Conservation (phyloP, 805 yeast genomes). For the Phaffomyces antillensis region DNA sequence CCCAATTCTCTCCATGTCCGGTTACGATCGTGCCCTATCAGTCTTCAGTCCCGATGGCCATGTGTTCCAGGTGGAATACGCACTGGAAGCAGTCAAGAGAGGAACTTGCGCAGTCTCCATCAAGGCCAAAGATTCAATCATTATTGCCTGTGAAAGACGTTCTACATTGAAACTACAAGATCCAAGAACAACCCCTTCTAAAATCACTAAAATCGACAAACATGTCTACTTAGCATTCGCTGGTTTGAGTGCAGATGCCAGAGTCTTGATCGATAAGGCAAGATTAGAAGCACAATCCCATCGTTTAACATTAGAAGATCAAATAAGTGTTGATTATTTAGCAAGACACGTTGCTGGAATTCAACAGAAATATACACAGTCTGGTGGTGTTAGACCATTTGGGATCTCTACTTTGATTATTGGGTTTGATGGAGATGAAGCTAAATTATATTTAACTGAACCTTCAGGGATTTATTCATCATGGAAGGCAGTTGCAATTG, state of each 20-base stretch:
- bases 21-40: conserved; percentile 97
- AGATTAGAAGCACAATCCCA: conserved; percentile 96
- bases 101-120: conserved; percentile 98
- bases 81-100: conserved; percentile 94
- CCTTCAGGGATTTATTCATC: conserved; percentile 96
- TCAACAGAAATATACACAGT: conserved; percentile 93
- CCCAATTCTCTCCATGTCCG: conserved; percentile 58
- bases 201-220: conserved; percentile 84
- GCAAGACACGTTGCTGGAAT: conserved; percentile 96
- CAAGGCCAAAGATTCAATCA: conserved; percentile 83
- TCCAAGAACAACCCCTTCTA: conserved; percentile 92
- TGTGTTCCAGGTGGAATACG: conserved; percentile 97
- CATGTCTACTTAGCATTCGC: conserved; percentile 93
- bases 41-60: conserved; percentile 99
- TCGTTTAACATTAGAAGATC: conserved; percentile 87
- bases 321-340: conserved; percentile 84
- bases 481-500: conserved; percentile 97
- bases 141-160: conserved; percentile 94
- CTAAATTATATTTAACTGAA: conserved; percentile 88
- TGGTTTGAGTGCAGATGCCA: conserved; percentile 97
- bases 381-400: conserved; percentile 98
- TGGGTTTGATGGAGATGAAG: conserved; percentile 85
- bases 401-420: conserved; percentile 94
- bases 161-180: conserved; percentile 93
- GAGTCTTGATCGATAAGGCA: conserved; percentile 90